These are phyloP conservation scores for Tetracentron sinense DNA, from an alignment of 164 flowering plant genomes.

Conservation along the genomic window DNA sequence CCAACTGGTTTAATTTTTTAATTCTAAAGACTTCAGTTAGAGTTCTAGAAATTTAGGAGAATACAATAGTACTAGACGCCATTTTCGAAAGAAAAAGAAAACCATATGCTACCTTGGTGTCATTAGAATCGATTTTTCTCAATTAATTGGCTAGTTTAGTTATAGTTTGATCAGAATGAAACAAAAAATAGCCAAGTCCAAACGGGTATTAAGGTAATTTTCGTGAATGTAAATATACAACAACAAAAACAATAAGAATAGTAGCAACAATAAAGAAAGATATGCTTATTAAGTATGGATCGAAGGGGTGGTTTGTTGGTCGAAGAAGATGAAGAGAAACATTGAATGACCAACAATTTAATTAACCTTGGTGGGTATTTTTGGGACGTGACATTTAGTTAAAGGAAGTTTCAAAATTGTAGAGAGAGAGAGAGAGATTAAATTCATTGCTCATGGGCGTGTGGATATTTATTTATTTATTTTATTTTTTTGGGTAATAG, in stretches of 20 bases:
- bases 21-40: neutral
- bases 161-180: no score
- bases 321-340: neutral
- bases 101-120: no score
- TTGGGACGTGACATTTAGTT: neutral
- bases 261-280: no score
- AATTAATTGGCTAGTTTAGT: no score
- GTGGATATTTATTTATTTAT: constrained; percentile 21
- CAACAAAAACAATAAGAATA: no score
- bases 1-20: neutral
- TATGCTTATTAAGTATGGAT: neutral
- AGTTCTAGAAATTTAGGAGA: neutral
- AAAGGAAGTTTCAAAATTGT: neutral
- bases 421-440: constrained; percentile 4
- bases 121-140: no score
- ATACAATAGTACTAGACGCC: no score
- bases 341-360: neutral
- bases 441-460: constrained; percentile 19
- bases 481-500: no score
- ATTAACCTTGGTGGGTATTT: neutral
- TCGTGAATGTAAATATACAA: no score
- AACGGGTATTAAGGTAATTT: no score
- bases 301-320: neutral
- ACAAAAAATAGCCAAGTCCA: no score
- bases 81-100: no score